phyloP scores from a whole-genome alignment of 1,284 basidiomycete genomes.

The Entoloma clypeatum region DNA sequence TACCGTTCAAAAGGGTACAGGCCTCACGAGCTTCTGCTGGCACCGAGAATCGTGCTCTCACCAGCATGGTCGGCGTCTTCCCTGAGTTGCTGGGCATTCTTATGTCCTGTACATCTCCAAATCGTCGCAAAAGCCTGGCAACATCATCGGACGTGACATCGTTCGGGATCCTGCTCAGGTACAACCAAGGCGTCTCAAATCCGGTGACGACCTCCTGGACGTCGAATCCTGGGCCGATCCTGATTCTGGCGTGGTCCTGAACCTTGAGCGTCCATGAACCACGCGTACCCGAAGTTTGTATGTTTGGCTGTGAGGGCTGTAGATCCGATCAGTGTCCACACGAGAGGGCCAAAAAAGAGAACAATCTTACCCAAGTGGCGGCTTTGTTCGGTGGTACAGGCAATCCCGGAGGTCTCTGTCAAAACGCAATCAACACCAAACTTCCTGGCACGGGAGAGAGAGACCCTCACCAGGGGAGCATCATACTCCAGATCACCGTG shows the following conservation, averaged over 20 bases:
- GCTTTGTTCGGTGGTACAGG: background rate
- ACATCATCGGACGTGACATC: slow-evolving; percentile 27
- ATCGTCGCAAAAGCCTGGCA: slow-evolving; percentile 29
- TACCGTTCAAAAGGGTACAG: slow-evolving; percentile 44
- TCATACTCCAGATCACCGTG: slow-evolving; percentile 31
- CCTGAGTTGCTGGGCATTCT: slow-evolving; percentile 25
- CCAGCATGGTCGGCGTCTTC: slow-evolving; percentile 25
- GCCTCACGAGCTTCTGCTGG: slow-evolving; percentile 48
- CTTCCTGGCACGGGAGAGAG: too few species aligned
- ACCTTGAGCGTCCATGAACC: slow-evolving; percentile 23
- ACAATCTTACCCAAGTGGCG: too few species aligned
- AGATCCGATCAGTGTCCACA: too few species aligned
- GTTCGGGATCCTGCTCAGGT: slow-evolving; percentile 36
- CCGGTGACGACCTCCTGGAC: slow-evolving; percentile 41
- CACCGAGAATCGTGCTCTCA: slow-evolving; percentile 43
- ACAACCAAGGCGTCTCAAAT: slow-evolving; percentile 43
- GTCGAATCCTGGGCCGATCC: slow-evolving; percentile 40
- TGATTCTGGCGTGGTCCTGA: slow-evolving; percentile 39
- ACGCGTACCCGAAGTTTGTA: background rate
- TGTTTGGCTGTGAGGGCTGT: background rate
- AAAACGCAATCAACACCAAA: too few species aligned
- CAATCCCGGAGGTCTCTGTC: too few species aligned
- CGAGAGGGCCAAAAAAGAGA: too few species aligned
- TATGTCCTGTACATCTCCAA: slow-evolving; percentile 45
- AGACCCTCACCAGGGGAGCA: too few species aligned